Percentiles rank a stretch among this genome's conserved stretches.
phyloP scores from a whole-genome alignment of 108 stramenopile genomes.

The Fistulifera solaris region DNA sequence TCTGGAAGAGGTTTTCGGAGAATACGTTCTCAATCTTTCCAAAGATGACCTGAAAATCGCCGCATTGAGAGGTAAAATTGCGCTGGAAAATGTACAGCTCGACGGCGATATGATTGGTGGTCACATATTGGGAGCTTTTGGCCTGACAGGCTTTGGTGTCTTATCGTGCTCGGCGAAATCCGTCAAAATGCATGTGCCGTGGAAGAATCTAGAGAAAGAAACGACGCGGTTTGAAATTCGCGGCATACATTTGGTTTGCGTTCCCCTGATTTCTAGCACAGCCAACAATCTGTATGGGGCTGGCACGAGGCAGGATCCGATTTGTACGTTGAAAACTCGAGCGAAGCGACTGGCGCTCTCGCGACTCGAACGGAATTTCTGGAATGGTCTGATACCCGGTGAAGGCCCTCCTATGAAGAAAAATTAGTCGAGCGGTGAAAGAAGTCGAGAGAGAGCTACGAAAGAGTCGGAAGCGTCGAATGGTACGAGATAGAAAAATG shows the following conservation, averaged over 20 bases:
- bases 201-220: slow-evolving; percentile 59
- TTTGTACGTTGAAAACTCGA: slow-evolving; percentile 53
- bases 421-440: slow-evolving; percentile 27
- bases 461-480: slow-evolving; percentile 11
- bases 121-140: slow-evolving; percentile 58
- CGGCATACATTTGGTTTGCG: slow-evolving; percentile 67
- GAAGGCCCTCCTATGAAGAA: slow-evolving; percentile 49
- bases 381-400: slow-evolving; percentile 52
- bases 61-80: slow-evolving; percentile 61
- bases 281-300: slow-evolving; percentile 55
- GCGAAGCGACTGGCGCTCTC: slow-evolving; percentile 66
- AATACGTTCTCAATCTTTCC: slow-evolving; percentile 75
- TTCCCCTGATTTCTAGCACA: slow-evolving; percentile 62
- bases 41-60: slow-evolving; percentile 69
- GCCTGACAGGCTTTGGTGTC: slow-evolving; percentile 66
- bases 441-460: slow-evolving; percentile 31
- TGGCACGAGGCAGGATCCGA: slow-evolving; percentile 44
- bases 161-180: slow-evolving; percentile 57
- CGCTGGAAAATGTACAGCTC: slow-evolving; percentile 74
- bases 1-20: slow-evolving; percentile 70
- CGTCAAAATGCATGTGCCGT: slow-evolving; percentile 48
- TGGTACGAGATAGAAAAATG: slow-evolving; percentile 1
- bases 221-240: slow-evolving; percentile 53
- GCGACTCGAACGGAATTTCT: slow-evolving; percentile 67
- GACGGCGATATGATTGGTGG: slow-evolving; percentile 76